Base-by-base conservation (phyloP, 805 yeast genomes). In the Metschnikowia henanensis region DNA sequence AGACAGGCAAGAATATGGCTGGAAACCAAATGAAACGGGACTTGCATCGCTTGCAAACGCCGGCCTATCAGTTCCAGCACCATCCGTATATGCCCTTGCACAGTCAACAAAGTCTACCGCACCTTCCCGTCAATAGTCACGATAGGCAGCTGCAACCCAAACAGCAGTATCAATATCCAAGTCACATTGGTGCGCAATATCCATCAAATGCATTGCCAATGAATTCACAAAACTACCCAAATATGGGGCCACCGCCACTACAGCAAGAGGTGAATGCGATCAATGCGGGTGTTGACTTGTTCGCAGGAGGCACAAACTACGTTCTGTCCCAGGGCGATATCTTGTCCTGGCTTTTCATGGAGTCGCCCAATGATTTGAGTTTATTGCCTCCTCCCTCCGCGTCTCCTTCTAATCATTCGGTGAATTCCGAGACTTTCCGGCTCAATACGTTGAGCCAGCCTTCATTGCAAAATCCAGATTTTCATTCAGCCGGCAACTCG, bases 321-420 rank as follows among this genome's bases (percentile, higher is more conserved):
- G 31, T 65, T 9, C 72, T 65, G 23, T 52, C 60, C 6, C 72
- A 66, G 35, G 65, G 57, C 35, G 74, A 70, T 44, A 66, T 70
- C 28, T 46, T 70, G 6, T 63, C 70, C 19, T 70, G 75, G 75
- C 52, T 70, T 9, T 45, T 48, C n/a, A 37, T 39, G 42, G 51
- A 48, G 17, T 38, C 46, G 2, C 42, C 46, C 13, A 32, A 41
- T 8, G 46, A 38, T 18, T 6, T 37, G 31, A 37, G 20, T 32
- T 18, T 22, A n/a, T 13, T 8, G 6, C 33, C 41, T 10, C 23
- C 41, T 3, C n/a, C 28, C 8, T 18, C 45, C 10, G 25, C 37
- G 16, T 32, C 45, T 9, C 23, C 29, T 12, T 41, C 45, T 18
- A 25, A 28, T 9, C 26, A 29, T 10, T 33, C 39, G 16, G 28